phyloP scores from a whole-genome alignment of 2,329 filamentous ascomycete species.

The Neonectria faginata region DNA sequence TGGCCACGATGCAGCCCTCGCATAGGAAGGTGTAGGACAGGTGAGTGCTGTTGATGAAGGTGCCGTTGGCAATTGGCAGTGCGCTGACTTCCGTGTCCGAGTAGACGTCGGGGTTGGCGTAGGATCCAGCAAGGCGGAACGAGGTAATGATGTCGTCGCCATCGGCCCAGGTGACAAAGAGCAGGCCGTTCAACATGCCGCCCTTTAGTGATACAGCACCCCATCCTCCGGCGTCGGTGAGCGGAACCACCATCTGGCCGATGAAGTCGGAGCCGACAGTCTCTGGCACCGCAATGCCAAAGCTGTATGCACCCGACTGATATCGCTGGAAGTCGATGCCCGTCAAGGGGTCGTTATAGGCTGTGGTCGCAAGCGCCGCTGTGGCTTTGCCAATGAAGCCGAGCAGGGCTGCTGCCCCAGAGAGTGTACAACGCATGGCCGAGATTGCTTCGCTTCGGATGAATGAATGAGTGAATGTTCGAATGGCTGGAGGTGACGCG shows the following conservation, averaged over 20 bases:
- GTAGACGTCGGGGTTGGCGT: conserved; percentile 61
- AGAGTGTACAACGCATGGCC: conserved; percentile 36
- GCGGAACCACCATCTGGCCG: conserved; percentile 61
- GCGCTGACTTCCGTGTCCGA: conserved; percentile 52
- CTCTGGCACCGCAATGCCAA: conserved; percentile 64
- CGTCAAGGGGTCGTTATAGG: conserved; percentile 57
- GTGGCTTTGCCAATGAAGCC: conserved; percentile 35
- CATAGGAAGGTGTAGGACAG: conserved; percentile 67
- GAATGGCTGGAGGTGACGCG: neutral
- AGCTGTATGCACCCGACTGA: conserved; percentile 47
- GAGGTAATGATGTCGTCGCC: conserved; percentile 53
- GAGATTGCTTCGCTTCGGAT: neutral
- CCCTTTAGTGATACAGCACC: conserved; percentile 61
- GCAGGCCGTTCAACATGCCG: conserved; percentile 60
- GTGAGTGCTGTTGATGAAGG: conserved; percentile 64
- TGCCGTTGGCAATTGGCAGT: conserved; percentile 62
- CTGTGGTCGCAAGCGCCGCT: conserved; percentile 33
- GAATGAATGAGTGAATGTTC: neutral
- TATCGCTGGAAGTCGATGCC: conserved; percentile 59
- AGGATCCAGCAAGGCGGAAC: conserved; percentile 52
- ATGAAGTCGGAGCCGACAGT: conserved; percentile 64
- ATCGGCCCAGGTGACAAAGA: conserved; percentile 63
- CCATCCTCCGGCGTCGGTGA: conserved; percentile 55
- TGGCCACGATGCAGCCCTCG: conserved; percentile 54
- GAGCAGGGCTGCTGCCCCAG: conserved; percentile 33